phyloP scores from a whole-genome alignment of 2,329 filamentous ascomycete species.

The Neonectria neomacrospora region DNA sequence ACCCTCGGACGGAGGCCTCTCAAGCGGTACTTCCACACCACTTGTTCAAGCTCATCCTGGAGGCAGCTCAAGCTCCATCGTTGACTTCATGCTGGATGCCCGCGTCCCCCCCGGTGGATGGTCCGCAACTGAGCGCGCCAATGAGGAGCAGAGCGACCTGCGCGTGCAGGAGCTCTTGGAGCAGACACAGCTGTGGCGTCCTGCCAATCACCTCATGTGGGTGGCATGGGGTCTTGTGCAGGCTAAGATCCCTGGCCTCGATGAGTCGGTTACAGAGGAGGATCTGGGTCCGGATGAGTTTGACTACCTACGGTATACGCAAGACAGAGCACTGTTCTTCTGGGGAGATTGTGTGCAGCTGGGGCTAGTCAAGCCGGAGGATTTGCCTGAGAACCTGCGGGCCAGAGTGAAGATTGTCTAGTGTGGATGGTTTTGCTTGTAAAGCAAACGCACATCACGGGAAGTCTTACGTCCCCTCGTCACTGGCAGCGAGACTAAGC shows the following conservation, averaged over 20 bases:
- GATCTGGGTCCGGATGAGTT: slow-evolving; percentile 72
- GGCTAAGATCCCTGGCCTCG: slow-evolving; percentile 83
- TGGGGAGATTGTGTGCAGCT: slow-evolving; percentile 88
- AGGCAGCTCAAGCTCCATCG: slow-evolving; percentile 66
- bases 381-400: slow-evolving; percentile 77
- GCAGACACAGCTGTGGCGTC: slow-evolving; percentile 86
- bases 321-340: slow-evolving; percentile 91
- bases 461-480: neutral
- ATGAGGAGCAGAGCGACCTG: slow-evolving; percentile 72
- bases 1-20: slow-evolving; percentile 55
- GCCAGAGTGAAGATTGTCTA: slow-evolving; percentile 75
- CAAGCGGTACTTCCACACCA: slow-evolving; percentile 47
- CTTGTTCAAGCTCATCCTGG: slow-evolving; percentile 52
- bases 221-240: slow-evolving; percentile 97
- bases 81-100: slow-evolving; percentile 86
- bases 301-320: slow-evolving; percentile 91
- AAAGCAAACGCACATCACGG: neutral
- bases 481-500: neutral
- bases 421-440: slow-evolving; percentile 55
- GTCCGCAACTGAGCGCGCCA: slow-evolving; percentile 63
- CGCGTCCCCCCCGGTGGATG: slow-evolving; percentile 66
- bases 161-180: slow-evolving; percentile 77
- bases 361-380: slow-evolving; percentile 78
- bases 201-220: slow-evolving; percentile 91
- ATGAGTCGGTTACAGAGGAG: slow-evolving; percentile 54